phyloP scores from a whole-genome alignment of 2,329 filamentous ascomycete species.

The Hyphodiscus sp. region DNA sequence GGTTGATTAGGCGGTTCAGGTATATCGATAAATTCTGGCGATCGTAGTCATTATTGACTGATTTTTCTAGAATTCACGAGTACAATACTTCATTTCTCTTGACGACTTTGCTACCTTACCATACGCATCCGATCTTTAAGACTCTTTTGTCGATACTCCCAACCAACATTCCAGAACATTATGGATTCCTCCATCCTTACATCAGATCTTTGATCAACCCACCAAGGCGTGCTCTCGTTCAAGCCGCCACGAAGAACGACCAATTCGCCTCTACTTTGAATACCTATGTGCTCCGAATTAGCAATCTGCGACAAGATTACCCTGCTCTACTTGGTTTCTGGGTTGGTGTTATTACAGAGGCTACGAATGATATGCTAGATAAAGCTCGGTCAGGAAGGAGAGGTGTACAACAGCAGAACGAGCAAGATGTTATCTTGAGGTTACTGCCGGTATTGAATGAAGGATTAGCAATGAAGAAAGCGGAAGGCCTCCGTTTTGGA shows the following conservation, averaged over 20 bases:
- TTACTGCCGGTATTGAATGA: constrained; percentile 67
- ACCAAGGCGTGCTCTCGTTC: constrained; percentile 74
- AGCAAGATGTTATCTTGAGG: constrained; percentile 68
- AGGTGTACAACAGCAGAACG: constrained; percentile 70
- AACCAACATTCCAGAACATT: constrained; percentile 62
- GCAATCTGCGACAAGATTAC: constrained; percentile 66
- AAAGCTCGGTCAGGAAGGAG: constrained; percentile 67
- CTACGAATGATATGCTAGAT: constrained; percentile 77
- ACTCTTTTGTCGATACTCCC: constrained; percentile 85
- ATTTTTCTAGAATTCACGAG: constrained; percentile 67
- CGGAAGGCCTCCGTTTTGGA: constrained; percentile 73
- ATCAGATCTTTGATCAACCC: constrained; percentile 69
- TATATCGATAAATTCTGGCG: constrained; percentile 35
- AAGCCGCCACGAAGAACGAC: constrained; percentile 73
- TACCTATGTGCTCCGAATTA: constrained; percentile 68
- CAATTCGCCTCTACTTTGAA: constrained; percentile 73
- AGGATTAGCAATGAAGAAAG: constrained; percentile 67
- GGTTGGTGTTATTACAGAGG: constrained; percentile 81
- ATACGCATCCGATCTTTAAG: constrained; percentile 76
- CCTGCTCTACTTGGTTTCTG: constrained; percentile 80
- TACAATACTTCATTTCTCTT: constrained; percentile 75
- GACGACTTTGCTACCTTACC: constrained; percentile 87
- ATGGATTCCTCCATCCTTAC: constrained; percentile 83
- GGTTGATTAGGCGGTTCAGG: constrained; percentile 88
- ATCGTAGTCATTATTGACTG: background rate